phyloP scores from a whole-genome alignment of 169 alveolate species.

The Theileria sp. region DNA sequence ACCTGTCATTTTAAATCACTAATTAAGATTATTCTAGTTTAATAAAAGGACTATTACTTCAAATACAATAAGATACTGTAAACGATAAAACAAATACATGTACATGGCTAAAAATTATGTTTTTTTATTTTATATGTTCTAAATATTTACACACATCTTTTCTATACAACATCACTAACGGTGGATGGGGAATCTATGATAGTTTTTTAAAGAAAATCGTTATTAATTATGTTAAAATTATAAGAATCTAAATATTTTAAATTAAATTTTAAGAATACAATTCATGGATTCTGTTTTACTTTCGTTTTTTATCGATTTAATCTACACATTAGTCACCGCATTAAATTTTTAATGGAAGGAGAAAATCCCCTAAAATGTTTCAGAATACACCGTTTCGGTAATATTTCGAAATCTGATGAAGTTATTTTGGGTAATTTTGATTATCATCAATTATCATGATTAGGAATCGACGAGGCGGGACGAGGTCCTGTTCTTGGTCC shows the following conservation, averaged over 20 bases:
- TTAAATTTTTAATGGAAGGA: constrained; percentile 13
- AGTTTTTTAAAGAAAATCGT: neutral
- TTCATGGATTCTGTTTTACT: neutral
- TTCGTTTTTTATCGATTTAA: too few species aligned
- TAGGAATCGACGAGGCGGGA: constrained; percentile 99
- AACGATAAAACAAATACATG: neutral
- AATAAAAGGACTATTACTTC: neutral
- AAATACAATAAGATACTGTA: neutral
- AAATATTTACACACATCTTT: constrained; percentile 1
- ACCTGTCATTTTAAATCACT: constrained; percentile 14
- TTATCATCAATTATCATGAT: neutral
- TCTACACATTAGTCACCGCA: neutral
- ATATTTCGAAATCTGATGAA: constrained; percentile 20
- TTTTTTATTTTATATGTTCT: neutral
- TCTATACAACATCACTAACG: neutral
- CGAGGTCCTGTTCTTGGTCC: constrained; percentile 99
- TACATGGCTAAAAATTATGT: neutral
- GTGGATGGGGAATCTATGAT: neutral
- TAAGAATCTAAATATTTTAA: neutral
- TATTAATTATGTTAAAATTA: neutral
- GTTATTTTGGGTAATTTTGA: constrained; percentile 48
- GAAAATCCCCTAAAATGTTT: constrained; percentile 47
- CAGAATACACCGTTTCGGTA: constrained; percentile 51
- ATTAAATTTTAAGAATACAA: too few species aligned
- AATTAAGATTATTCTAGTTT: neutral